phyloP scores from a whole-genome alignment of 805 yeast species.

The Metschnikowia baotianmanensis region DNA sequence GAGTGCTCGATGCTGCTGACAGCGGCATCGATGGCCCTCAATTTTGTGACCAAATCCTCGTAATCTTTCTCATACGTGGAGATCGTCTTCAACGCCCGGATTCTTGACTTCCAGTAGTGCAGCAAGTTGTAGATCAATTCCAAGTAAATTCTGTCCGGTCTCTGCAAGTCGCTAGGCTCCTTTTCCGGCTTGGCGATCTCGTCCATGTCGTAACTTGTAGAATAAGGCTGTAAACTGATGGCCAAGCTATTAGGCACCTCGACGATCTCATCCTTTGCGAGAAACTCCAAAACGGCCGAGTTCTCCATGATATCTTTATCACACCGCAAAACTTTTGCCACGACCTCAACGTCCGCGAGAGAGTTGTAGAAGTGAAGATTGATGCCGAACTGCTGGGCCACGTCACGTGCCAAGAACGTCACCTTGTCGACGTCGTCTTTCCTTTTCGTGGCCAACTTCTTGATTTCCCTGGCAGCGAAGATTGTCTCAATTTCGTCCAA shows the following conservation, averaged over 20 bases:
- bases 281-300: slow-evolving; percentile 77
- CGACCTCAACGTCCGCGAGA: slow-evolving; percentile 61
- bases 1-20: slow-evolving; percentile 54
- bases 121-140: slow-evolving; percentile 81
- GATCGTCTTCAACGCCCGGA: slow-evolving; percentile 72
- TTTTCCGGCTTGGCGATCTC: slow-evolving; percentile 47
- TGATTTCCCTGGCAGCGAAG: slow-evolving; percentile 56
- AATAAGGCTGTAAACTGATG: slow-evolving; percentile 76
- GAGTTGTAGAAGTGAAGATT: slow-evolving; percentile 77
- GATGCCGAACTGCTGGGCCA: slow-evolving; percentile 93
- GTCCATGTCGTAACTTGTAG: slow-evolving; percentile 58
- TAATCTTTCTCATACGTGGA: slow-evolving; percentile 78
- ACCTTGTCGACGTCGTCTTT: slow-evolving; percentile 46
- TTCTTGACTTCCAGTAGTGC: slow-evolving; percentile 89
- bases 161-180: slow-evolving; percentile 71
- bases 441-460: slow-evolving; percentile 42
- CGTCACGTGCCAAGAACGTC: slow-evolving; percentile 63
- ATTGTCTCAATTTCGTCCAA: slow-evolving; percentile 60
- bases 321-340: slow-evolving; percentile 71
- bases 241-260: slow-evolving; percentile 72
- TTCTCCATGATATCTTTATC: slow-evolving; percentile 67
- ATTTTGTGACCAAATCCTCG: slow-evolving; percentile 61
- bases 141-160: slow-evolving; percentile 83
- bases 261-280: slow-evolving; percentile 68
- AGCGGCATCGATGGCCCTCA: slow-evolving; percentile 61